phyloP scores from a whole-genome alignment of 805 yeast species.

The Lipomyces kockii region DNA sequence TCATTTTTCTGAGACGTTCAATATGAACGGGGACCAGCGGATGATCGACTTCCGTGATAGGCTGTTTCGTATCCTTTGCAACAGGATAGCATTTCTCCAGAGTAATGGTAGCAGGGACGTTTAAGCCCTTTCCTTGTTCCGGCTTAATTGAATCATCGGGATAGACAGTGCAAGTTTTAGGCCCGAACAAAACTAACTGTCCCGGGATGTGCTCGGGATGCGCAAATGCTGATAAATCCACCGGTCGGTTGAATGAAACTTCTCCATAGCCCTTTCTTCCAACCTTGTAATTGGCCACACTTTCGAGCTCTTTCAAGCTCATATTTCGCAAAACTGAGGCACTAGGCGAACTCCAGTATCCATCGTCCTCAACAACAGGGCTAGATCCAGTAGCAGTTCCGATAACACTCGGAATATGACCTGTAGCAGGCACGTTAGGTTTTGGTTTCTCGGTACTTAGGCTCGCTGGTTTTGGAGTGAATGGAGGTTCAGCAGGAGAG shows the following conservation, averaged over 20 bases:
- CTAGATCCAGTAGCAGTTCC: not conserved
- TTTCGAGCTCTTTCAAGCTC: constrained; percentile 66
- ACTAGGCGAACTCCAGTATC: constrained; percentile 88
- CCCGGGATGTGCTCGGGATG: constrained; percentile 68
- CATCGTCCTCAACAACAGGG: constrained; percentile 59
- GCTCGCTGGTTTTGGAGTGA: not conserved
- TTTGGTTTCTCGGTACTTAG: not conserved
- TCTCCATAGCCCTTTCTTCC: constrained; percentile 82
- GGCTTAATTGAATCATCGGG: constrained; percentile 70
- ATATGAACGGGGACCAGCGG: constrained; percentile 72
- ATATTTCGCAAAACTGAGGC: constrained; percentile 62
- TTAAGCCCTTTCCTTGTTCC: constrained; percentile 78
- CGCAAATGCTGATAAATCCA: constrained; percentile 74
- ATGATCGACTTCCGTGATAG: constrained; percentile 77
- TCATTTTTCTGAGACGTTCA: constrained; percentile 62
- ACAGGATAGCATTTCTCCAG: constrained; percentile 81
- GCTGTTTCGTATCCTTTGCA: constrained; percentile 69
- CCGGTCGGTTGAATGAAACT: constrained; percentile 76
- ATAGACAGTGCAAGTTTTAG: constrained; percentile 68
- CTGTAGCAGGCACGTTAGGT: not conserved
- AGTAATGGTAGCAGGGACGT: constrained; percentile 72
- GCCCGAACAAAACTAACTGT: constrained; percentile 62
- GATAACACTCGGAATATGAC: not conserved
- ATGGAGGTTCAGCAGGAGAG: not conserved
- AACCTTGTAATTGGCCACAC: constrained; percentile 66